A percentile compares a stretch with the other conserved stretches of the same genome.
Evolutionary conservation across 441 rosid species (phyloP).

Genomic region (Eutrema salsugineum): DNA sequence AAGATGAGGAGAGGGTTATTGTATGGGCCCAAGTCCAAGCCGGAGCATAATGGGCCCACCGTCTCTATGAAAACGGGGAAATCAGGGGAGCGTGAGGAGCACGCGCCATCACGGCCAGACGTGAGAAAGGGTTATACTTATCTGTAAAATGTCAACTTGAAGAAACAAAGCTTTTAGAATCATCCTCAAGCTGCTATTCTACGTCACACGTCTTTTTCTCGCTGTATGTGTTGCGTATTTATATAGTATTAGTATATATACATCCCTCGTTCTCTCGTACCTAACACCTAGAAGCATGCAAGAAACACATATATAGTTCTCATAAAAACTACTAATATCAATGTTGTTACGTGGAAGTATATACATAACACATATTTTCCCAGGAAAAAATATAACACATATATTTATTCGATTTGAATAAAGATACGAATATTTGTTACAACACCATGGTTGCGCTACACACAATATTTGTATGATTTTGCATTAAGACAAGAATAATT

Average conservation of each 20-base stretch:
- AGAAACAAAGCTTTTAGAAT: slow-evolving; percentile 28
- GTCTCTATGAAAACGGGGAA: not conserved
- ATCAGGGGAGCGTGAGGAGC: not conserved
- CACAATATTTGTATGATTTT: not conserved
- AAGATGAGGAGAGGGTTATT: not conserved
- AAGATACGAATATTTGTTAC: too few species aligned
- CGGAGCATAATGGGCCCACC: slow-evolving; percentile 9
- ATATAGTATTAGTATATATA: not conserved
- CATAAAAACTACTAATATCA: not conserved
- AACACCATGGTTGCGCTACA: not conserved
- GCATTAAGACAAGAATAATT: slow-evolving; percentile 7
- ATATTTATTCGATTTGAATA: too few species aligned
- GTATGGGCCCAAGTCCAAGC: slow-evolving; percentile 25
- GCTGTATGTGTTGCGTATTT: not conserved
- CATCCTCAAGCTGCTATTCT: slow-evolving; percentile 23
- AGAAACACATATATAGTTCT: slow-evolving; percentile 3
- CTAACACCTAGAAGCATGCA: slow-evolving; percentile 17
- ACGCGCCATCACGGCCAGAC: slow-evolving; percentile 28
- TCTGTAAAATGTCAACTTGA: slow-evolving; percentile 34
- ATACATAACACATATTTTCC: too few species aligned
- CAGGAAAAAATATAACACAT: too few species aligned
- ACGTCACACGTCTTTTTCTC: slow-evolving; percentile 28
- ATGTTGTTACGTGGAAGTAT: not conserved
- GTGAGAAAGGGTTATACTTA: slow-evolving; percentile 10
- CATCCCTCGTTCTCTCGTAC: slow-evolving; percentile 2